A percentile compares a stretch with the other conserved stretches of the same genome.
Evolutionary conservation across 2,329 filamentous ascomycete species (phyloP).

Genomic region (Fusarium sp.): DNA sequence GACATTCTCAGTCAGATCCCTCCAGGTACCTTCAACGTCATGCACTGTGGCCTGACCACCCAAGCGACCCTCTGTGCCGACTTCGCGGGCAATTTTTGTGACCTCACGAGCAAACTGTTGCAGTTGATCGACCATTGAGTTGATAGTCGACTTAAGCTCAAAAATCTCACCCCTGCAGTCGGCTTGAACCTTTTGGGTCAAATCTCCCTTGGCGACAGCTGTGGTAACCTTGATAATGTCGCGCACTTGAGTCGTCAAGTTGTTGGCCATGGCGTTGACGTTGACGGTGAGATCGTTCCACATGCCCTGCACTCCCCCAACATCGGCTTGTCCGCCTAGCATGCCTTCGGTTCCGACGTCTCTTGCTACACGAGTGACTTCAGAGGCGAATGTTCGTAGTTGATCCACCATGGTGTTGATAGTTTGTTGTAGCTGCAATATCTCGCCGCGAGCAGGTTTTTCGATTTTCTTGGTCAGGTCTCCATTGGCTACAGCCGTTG

Average conservation of each 20-base stretch:
- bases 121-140: slow-evolving; percentile 98
- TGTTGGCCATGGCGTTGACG: slow-evolving; percentile 89
- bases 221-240: slow-evolving; percentile 90
- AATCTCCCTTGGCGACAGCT: slow-evolving; percentile 82
- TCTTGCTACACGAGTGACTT: slow-evolving; percentile 84
- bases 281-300: slow-evolving; percentile 90
- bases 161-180: slow-evolving; percentile 92
- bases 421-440: slow-evolving; percentile 84
- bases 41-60: slow-evolving; percentile 96
- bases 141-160: slow-evolving; percentile 97
- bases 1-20: slow-evolving; percentile 93
- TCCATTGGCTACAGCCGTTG: slow-evolving; percentile 84
- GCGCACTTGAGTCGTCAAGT: slow-evolving; percentile 87
- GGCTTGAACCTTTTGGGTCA: slow-evolving; percentile 96
- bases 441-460: slow-evolving; percentile 82
- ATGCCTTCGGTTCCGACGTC: slow-evolving; percentile 89
- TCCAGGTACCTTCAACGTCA: slow-evolving; percentile 97
- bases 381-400: slow-evolving; percentile 83
- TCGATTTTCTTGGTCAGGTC: slow-evolving; percentile 88
- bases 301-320: slow-evolving; percentile 86
- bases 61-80: slow-evolving; percentile 93
- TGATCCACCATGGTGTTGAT: slow-evolving; percentile 94
- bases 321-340: slow-evolving; percentile 83
- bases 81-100: slow-evolving; percentile 94
- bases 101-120: slow-evolving; percentile 98